Base-by-base conservation (phyloP, 2,329 filamentous ascomycete species). In the Monilinia vaccinii-corymbosi region DNA sequence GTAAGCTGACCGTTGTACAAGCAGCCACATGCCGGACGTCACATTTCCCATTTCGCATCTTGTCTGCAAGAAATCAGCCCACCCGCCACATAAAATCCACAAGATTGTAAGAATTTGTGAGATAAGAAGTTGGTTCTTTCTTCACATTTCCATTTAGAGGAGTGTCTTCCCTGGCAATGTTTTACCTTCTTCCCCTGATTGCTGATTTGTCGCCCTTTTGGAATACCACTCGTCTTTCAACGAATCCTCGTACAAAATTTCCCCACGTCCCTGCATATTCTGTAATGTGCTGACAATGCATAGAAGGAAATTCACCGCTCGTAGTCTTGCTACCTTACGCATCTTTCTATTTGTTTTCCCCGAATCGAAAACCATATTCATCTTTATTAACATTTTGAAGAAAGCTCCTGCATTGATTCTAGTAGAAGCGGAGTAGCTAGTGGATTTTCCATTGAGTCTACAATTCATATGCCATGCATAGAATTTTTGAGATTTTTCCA, bases 1-100 rank as follows among this genome's bases (percentile, higher is more conserved):
- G 47, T 58, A 58, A 58, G 56, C 46, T 58, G 56, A 58, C 56
- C 13, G 18, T 51, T 34, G 34, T n/a, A 52, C 36, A 44, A 44
- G 25, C 36, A 32, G 21, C 32, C 53, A 56, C 42, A 36, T 44
- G 25, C 23, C 31, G 51, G 36, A 14, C 25, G 36, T 47, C 21
- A 36, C 3, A 47, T 8, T 10, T 47, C 10, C 9, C n/a, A 47
- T 11, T 25, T 14, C 14, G 28, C 4, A 47, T 14, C 25, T 3
- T 18, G 10, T 36, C 23, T 21, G 2, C 34, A 52, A 34, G 13
- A 44, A 32, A 11, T 32, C 5, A 40, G 28, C 10, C 36, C 36
- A 11, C n/a, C 21, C 21, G 16, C 28, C 28, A 46, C 10, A 25
- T n/a, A 31, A 10, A 47, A 25, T 3, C n/a, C 28, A 16, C 14